Base-by-base conservation (phyloP, 1,284 basidiomycete genomes). In the Papiliotrema terrestris region DNA sequence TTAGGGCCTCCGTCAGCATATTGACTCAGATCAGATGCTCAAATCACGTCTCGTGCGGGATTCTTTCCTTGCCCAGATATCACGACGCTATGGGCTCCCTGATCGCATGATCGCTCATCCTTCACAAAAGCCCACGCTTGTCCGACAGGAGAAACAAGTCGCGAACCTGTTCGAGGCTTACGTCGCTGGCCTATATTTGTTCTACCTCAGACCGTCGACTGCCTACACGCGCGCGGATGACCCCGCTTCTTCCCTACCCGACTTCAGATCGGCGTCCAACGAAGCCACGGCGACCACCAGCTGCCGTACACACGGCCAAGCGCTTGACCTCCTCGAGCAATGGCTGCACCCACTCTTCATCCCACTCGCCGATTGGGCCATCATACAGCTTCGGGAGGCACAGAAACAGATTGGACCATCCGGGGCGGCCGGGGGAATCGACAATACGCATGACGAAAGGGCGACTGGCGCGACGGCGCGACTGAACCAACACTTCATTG, bases 111-210 rank as follows among this genome's bases (percentile, higher is more conserved):
- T 65, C 25, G 63, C 66, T n/a, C 49, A 54, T 1, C 54, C 58
- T 5, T 35, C 51, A 0, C 54, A 60, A 2, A 51, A 56, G 4
- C 51, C 51, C 23, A 61, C 49, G n/a, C 55, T 66, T 8, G 44
- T 44, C 14, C 42, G 51, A 14, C 56, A 61, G 22, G 59, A 60
- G 36, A 67, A 68, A 51, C 52, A 61, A 14, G 53, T 55, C 1
- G 73, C 69, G 14, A 65, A 68, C 45, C 36, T 71, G 25, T 69
- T 74, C 44, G 71, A 74, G 55, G 66, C 70, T 15, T 72, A 73
- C 58, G 57, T 72, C 37, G 71, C 70, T 4, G 71, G 66, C 11
- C 55, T 73, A 4, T 72, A 60, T 50, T 62, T 66, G 35, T 67
- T 66, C 20, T 68, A 61, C 45, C 55, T 51, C 52, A 26, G 55